phyloP scores from a whole-genome alignment of 441 rosid species.

The Pelargonium cotyledonis region DNA sequence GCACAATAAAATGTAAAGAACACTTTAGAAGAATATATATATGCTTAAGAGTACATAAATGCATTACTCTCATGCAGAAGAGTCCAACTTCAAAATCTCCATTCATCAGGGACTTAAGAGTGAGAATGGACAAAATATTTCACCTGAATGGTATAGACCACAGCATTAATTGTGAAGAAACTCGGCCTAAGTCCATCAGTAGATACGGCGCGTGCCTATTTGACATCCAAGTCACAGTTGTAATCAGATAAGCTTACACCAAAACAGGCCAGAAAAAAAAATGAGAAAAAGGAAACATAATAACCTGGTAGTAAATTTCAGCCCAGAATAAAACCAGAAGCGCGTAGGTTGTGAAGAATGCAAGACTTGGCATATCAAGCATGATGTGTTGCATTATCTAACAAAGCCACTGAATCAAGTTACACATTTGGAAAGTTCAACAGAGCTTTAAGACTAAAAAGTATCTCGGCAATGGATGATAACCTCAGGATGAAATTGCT shows the following conservation, averaged over 20 bases:
- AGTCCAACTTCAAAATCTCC: slow-evolving; percentile 18
- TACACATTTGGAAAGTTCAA: neutral
- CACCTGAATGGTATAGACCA: slow-evolving; percentile 77
- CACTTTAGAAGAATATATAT: neutral
- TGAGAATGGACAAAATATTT: slow-evolving; percentile 21
- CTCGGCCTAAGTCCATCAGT: slow-evolving; percentile 82
- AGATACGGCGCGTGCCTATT: slow-evolving; percentile 83
- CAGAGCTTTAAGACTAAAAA: neutral
- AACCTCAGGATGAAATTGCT: slow-evolving; percentile 57
- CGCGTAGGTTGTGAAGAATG: slow-evolving; percentile 83
- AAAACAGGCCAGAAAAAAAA: neutral
- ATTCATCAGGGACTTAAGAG: slow-evolving; percentile 13
- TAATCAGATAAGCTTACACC: slow-evolving; percentile 3
- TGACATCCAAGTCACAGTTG: slow-evolving; percentile 15
- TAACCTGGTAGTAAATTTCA: slow-evolving; percentile 87
- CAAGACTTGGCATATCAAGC: slow-evolving; percentile 85
- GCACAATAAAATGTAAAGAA: neutral
- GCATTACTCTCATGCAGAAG: slow-evolving; percentile 19
- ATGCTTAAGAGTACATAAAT: neutral
- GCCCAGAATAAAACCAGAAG: slow-evolving; percentile 95
- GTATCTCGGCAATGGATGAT: neutral
- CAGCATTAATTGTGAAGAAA: slow-evolving; percentile 71
- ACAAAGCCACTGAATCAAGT: slow-evolving; percentile 16
- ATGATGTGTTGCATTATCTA: slow-evolving; percentile 73
- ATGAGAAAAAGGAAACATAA: neutral